Base-by-base conservation (phyloP, 139 green algal genomes). In the Choricystis sp. region DNA sequence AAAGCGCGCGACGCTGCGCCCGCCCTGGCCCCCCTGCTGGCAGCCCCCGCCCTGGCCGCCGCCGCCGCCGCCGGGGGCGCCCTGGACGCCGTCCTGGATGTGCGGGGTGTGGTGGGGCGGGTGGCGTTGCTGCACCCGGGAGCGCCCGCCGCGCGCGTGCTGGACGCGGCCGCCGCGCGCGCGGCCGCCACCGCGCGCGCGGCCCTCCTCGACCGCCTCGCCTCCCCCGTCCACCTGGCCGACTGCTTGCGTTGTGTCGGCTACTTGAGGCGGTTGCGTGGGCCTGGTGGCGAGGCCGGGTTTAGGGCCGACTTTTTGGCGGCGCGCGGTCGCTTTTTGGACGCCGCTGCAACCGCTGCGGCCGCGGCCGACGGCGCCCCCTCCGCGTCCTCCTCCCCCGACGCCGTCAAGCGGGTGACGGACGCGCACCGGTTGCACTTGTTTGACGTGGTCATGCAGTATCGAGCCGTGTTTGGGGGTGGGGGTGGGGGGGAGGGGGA, bases 361-460 rank as follows among this genome's bases (percentile, higher is more conserved):
- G 9, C 16, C 40, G 40, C 40, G 9, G 40, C 40, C 9, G 9
- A 21, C 9, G 40, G 9, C 40, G 40, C 40, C 40, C 9, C 9
- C 40, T 9, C 40, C 40, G 40, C 9, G 9, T 52, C 40, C 40
- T 9, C 40, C 9, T 16, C 40, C 40, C 9, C 40, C 9, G 40
- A 9, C 40, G 9, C 84, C 65, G 28, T 98, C 1, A 96, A 96
- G 79, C 76, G 82, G 26, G 66, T 98, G 24, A 98, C 93, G 0
- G 94, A 99, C 68, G 74, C 87, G 66, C 86, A 97, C 70, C 81
- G 94, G 48, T 78, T 97, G 71, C 89, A 98, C 65, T 70, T 98
- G n/a, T 98, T 97, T 67, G 94, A 99, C 66, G 83, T 95, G 28
- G 84, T 95, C 28, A 98, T 96, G 88, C 92, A 99, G 82, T 99